Conservation (phyloP, 805 yeast genomes). For the Wickerhamiella sergipiensis region DNA sequence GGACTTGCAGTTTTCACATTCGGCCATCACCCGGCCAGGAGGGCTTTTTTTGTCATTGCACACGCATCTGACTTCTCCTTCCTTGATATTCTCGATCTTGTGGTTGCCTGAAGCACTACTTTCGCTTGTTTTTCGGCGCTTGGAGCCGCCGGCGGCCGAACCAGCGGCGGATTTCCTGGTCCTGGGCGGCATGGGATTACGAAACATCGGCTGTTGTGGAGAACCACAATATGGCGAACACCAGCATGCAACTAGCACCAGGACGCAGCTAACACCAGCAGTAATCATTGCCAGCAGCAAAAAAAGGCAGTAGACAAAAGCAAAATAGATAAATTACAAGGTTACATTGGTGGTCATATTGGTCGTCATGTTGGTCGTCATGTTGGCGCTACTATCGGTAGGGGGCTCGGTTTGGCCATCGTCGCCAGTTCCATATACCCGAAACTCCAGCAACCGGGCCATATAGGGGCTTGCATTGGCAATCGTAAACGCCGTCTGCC, state of each 20-base stretch:
- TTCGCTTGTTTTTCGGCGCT: background rate
- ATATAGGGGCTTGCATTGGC: constrained; percentile 6
- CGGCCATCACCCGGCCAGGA: constrained; percentile 40
- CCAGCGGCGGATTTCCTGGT: too few relatives aligned
- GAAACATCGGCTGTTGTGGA: background rate
- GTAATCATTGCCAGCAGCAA: too few relatives aligned
- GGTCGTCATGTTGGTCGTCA: too few relatives aligned
- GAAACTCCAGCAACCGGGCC: constrained; percentile 3
- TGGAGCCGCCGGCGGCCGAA: background rate
- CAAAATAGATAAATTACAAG: too few relatives aligned
- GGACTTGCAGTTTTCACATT: constrained; percentile 48
- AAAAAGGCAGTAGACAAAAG: too few relatives aligned
- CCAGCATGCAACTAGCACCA: too few relatives aligned
- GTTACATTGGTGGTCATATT: too few relatives aligned
- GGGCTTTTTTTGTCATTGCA: constrained; percentile 13
- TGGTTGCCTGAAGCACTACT: background rate
- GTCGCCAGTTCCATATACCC: background rate
- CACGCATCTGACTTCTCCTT: background rate
- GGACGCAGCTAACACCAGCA: too few relatives aligned
- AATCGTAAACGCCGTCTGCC: constrained; percentile 12
- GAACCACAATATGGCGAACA: too few relatives aligned
- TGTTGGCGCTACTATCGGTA: too few relatives aligned
- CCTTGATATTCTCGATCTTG: background rate
- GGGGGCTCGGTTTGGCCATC: too few relatives aligned
- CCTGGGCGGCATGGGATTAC: background rate